Evolutionary conservation across 192 early-diverging fungal species (phyloP).

Genomic region (Gamsiella multidivaricata): DNA sequence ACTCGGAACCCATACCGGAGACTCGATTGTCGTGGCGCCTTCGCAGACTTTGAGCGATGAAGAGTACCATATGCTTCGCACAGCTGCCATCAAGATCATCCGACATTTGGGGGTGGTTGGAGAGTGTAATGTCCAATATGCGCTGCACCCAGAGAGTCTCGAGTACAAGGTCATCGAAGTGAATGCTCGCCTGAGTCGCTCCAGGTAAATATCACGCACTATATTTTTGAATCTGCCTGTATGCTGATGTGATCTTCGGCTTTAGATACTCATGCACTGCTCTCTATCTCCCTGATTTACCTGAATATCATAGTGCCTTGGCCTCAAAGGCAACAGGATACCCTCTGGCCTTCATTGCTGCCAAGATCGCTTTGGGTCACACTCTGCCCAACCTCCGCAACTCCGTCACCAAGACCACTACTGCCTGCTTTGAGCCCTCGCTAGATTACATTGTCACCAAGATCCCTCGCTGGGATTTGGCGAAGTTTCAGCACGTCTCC

Average conservation of each 20-base stretch:
- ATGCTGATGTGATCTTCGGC: no score
- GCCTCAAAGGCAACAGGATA: slow-evolving; percentile 99
- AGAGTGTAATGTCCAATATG: slow-evolving; percentile 99
- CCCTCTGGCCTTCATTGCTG: slow-evolving; percentile 97
- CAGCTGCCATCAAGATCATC: slow-evolving; percentile 95
- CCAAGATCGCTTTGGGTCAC: slow-evolving; percentile 94
- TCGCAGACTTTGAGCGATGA: slow-evolving; percentile 96
- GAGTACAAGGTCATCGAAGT: slow-evolving; percentile 98
- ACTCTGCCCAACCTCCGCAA: slow-evolving; percentile 90
- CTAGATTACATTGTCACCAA: slow-evolving; percentile 96
- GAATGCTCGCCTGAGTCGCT: slow-evolving; percentile 94
- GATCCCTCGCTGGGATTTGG: slow-evolving; percentile 98
- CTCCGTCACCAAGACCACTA: slow-evolving; percentile 92
- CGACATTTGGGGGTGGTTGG: slow-evolving; percentile 97
- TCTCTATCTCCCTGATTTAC: no score
- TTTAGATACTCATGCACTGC: no score
- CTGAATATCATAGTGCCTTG: slow-evolving; percentile 68
- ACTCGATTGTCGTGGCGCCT: slow-evolving; percentile 99
- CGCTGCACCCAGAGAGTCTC: slow-evolving; percentile 85
- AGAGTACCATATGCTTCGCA: slow-evolving; percentile 96
- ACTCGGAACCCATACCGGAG: slow-evolving; percentile 97
- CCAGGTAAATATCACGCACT: slow-evolving; percentile 35
- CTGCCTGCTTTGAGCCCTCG: slow-evolving; percentile 96
- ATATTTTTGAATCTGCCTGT: not conserved
- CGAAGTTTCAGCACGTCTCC: slow-evolving; percentile 92